These are phyloP conservation scores for Teratosphaeria zuluensis DNA, from an alignment of 2,329 filamentous ascomycete species.

Conservation along the genomic window DNA sequence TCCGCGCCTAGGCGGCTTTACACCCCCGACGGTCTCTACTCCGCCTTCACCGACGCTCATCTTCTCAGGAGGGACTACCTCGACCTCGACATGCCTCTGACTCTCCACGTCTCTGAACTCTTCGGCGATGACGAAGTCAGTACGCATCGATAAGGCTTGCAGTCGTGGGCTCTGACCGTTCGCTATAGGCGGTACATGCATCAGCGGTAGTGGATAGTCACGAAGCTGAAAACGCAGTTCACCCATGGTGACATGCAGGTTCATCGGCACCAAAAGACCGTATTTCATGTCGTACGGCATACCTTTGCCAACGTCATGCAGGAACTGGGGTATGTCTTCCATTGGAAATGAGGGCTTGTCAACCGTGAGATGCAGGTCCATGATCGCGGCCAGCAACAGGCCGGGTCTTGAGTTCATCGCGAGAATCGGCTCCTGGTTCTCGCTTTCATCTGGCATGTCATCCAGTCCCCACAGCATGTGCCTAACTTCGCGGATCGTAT, in stretches of 20 bases:
- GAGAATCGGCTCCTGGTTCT: slow-evolving; percentile 76
- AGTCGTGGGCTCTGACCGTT: slow-evolving; percentile 68
- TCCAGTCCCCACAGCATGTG: slow-evolving; percentile 74
- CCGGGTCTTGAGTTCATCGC: slow-evolving; percentile 77
- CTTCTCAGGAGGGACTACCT: slow-evolving; percentile 66
- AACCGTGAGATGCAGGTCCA: slow-evolving; percentile 72
- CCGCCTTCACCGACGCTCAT: slow-evolving; percentile 37
- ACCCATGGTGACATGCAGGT: slow-evolving; percentile 78
- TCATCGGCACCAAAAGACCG: slow-evolving; percentile 79
- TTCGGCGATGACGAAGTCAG: slow-evolving; percentile 92
- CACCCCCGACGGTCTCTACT: slow-evolving; percentile 44
- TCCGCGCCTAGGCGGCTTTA: neutral
- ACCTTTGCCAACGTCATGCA: slow-evolving; percentile 88
- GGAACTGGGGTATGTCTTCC: slow-evolving; percentile 68
- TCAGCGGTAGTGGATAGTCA: slow-evolving; percentile 84
- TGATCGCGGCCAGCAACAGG: slow-evolving; percentile 69
- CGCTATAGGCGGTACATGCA: slow-evolving; percentile 81
- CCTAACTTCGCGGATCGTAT: slow-evolving; percentile 69
- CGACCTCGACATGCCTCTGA: slow-evolving; percentile 67
- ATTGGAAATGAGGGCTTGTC: slow-evolving; percentile 91
- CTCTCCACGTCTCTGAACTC: slow-evolving; percentile 78
- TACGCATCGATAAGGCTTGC: slow-evolving; percentile 72
- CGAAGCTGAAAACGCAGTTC: slow-evolving; percentile 78
- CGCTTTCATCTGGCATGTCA: slow-evolving; percentile 68
- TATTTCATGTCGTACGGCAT: slow-evolving; percentile 91